Evolutionary conservation across 768 basidiomycete species (phyloP).

Genomic region (Terana coerulea): DNA sequence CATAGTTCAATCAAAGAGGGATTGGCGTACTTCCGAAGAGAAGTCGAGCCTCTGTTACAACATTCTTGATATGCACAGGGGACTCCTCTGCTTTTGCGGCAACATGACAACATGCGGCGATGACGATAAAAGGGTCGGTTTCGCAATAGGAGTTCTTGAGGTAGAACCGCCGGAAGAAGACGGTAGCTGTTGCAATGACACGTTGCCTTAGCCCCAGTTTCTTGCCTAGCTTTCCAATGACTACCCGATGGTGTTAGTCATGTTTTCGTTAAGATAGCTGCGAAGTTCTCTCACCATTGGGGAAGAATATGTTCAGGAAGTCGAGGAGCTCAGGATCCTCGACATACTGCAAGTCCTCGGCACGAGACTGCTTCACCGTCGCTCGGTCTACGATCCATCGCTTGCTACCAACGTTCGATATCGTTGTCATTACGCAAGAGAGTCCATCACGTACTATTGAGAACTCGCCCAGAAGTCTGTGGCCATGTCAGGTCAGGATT

Average conservation of each 20-base stretch:
- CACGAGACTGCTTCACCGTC: slow-evolving; percentile 67
- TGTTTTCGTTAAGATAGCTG: too few species aligned
- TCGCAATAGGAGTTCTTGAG: slow-evolving; percentile 94
- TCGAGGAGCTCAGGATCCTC: slow-evolving; percentile 74
- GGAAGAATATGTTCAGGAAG: slow-evolving; percentile 85
- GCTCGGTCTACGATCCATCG: slow-evolving; percentile 88
- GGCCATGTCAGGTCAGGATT: slow-evolving; percentile 51
- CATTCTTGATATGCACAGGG: slow-evolving; percentile 90
- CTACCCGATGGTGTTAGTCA: slow-evolving; percentile 34
- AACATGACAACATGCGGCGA: slow-evolving; percentile 91
- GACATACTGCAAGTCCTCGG: slow-evolving; percentile 75
- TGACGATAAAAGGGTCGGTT: slow-evolving; percentile 91
- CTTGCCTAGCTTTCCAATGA: slow-evolving; percentile 84
- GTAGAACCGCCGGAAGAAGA: slow-evolving; percentile 97
- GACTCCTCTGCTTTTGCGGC: slow-evolving; percentile 98
- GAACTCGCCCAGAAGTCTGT: slow-evolving; percentile 92
- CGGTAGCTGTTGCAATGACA: slow-evolving; percentile 89
- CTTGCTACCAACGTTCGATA: slow-evolving; percentile 51
- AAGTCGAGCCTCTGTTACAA: slow-evolving; percentile 76
- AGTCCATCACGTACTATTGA: slow-evolving; percentile 59
- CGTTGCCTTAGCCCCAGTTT: slow-evolving; percentile 81
- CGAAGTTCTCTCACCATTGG: slow-evolving; percentile 59
- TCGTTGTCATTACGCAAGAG: slow-evolving; percentile 13
- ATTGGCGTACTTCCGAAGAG: slow-evolving; percentile 62
- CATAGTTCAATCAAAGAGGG: too few species aligned